Evolutionary conservation across 1,284 basidiomycete genomes (phyloP), one percentile per base, ranked within the genome.

Genomic region (Papiliotrema terrestris): DNA sequence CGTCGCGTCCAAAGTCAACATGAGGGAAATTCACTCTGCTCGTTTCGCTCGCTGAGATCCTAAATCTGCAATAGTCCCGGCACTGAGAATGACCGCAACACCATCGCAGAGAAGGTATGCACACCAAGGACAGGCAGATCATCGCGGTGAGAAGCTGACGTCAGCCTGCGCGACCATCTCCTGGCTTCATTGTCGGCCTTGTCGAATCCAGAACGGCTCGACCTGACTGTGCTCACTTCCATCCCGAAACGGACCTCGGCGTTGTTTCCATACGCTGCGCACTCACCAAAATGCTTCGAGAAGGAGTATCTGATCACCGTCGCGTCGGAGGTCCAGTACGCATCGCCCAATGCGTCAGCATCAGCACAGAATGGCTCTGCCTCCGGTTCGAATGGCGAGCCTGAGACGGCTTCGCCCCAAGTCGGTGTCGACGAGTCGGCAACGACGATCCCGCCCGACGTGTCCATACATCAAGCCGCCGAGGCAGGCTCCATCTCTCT

Each of bases 221-320:
- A 86, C 60, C 57, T 94, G 43, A 86, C 89, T 60, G 84, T 87
- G 57, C 83, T 94, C 53, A 79, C 85, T 32, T 87, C 89, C 4
- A 75, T 84, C 0, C 86, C 89, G 3, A 83, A 85, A 68, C 82
- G 85, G 62, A 81, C 82, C 1, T 79, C 81, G 1, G 68, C 76
- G 6, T 76, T 95, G 22, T 97, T 84, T 68, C 89, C 87, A 0
- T 90, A 89, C 69, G 84, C 88, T 0, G 75, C 76, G 1, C 61
- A 60, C 51, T 69, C 63, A 4, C 83, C 86, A 8, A 68, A 66
- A 61, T 69, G 69, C 54, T 61, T 80, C 82, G 66, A 74, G 58
- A 53, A 35, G 82, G 86, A 51, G 79, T 81, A 73, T 78, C 84
- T 45, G 57, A 79, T 94, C 29, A 82, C 56, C 73, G 93, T 38